Percentiles rank a stretch among this genome's conserved stretches.
Evolutionary conservation across 306 rosid genomes (phyloP).

Genomic region (Malus fusca): DNA sequence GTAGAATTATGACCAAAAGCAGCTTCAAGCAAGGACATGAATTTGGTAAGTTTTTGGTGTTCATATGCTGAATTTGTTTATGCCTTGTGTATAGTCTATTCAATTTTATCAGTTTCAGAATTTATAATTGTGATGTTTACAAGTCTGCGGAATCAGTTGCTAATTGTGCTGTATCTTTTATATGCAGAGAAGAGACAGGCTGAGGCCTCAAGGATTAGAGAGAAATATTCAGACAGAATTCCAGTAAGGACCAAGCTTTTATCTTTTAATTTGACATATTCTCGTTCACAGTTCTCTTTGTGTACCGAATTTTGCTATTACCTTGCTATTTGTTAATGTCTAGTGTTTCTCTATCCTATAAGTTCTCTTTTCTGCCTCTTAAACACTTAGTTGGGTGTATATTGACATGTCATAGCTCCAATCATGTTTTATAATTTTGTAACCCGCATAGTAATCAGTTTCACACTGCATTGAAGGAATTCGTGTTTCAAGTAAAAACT

Average conservation of each 20-base stretch:
- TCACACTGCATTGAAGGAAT: neutral
- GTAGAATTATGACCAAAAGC: constrained; percentile 29
- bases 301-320: neutral
- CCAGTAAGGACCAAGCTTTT: constrained; percentile 33
- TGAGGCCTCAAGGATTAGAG: constrained; percentile 40
- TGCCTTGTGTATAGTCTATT: neutral
- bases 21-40: constrained; percentile 43
- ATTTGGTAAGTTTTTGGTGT: constrained; percentile 20
- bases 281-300: neutral
- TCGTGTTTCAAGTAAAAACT: neutral
- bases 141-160: neutral
- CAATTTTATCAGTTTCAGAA: neutral
- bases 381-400: neutral
- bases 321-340: neutral
- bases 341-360: neutral
- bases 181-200: constrained; percentile 46
- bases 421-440: neutral
- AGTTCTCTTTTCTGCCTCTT: too few relatives aligned
- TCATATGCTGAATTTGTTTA: neutral
- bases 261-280: neutral
- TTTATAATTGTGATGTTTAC: neutral
- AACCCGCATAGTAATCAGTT: neutral
- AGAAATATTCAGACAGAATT: constrained; percentile 47
- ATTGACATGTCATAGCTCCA: neutral
- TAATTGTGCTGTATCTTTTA: neutral